phyloP scores from a whole-genome alignment of 345 rosid species.

The Eucalyptus regnans region DNA sequence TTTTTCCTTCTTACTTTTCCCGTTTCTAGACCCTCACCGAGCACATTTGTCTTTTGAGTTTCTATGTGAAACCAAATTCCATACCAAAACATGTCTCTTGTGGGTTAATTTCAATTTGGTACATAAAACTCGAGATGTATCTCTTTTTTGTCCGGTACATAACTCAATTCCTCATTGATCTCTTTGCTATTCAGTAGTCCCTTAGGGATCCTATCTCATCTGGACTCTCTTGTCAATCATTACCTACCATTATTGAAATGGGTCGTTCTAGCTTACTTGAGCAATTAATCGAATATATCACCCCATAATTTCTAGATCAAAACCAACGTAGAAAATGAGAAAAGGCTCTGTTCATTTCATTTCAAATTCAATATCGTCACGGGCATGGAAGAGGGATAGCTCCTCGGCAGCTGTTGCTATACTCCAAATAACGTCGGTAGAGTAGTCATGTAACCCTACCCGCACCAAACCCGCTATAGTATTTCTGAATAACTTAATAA shows the following conservation, averaged over 20 bases:
- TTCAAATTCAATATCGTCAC: background rate
- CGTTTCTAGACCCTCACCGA: background rate
- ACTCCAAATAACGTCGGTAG: background rate
- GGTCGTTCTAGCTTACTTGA: background rate
- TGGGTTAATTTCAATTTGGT: background rate
- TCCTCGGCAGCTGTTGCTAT: background rate
- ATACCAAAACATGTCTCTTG: background rate
- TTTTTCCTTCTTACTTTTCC: no score
- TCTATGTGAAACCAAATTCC: background rate
- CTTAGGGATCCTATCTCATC: fast-evolving
- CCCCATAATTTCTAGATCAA: background rate
- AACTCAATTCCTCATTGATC: background rate
- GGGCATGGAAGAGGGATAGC: background rate
- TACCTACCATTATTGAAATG: background rate
- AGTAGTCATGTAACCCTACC: background rate
- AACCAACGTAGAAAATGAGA: background rate
- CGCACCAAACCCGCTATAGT: background rate
- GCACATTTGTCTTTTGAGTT: background rate
- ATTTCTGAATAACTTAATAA: background rate
- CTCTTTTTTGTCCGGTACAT: background rate
- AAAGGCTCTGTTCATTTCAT: background rate
- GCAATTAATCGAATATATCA: background rate
- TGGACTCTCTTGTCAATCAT: background rate
- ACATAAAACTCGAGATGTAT: background rate
- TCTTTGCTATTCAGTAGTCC: background rate